A percentile compares a stretch with the other conserved stretches of the same genome.
phyloP scores from a whole-genome alignment of 352 stramenopile species.

The Globisporangium rhizosaccharum region DNA sequence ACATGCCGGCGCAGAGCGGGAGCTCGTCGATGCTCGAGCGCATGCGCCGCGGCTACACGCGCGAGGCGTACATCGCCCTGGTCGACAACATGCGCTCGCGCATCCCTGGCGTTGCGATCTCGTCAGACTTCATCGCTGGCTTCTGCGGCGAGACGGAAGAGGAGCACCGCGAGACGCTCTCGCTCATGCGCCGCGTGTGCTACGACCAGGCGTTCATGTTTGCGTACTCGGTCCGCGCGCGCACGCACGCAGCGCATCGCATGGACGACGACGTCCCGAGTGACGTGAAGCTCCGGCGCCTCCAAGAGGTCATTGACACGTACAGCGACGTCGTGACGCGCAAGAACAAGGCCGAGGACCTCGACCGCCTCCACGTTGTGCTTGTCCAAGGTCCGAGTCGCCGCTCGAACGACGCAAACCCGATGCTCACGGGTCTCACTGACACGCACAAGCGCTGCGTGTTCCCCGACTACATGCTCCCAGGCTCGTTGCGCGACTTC shows the following conservation, averaged over 20 bases:
- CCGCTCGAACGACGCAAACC: conserved; percentile 61
- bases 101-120: conserved; percentile 83
- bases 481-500: conserved; percentile 44
- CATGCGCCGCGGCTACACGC: conserved; percentile 96
- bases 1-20: conserved; percentile 98
- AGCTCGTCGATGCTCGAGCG: conserved; percentile 78
- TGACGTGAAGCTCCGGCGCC: conserved; percentile 92
- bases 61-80: conserved; percentile 96
- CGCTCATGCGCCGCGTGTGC: conserved; percentile 70
- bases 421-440: conserved; percentile 80
- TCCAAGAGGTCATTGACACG: conserved; percentile 95
- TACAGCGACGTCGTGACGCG: conserved; percentile 89
- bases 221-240: conserved; percentile 95
- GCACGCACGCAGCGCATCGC: conserved; percentile 93
- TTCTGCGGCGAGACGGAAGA: conserved; percentile 99
- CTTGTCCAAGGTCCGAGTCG: conserved; percentile 93
- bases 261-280: conserved; percentile 95
- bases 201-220: conserved; percentile 99
- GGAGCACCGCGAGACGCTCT: conserved; percentile 94
- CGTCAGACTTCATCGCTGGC: conserved; percentile 96
- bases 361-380: conserved; percentile 91
- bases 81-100: conserved; percentile 89
- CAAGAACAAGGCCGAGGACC: conserved; percentile 90
- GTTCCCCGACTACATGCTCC: conserved; percentile 61
- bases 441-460: conserved; percentile 89